Evolutionary conservation across 176 grass and related monocot species (phyloP).

Genomic region (Hsuehochloa calcarea): DNA sequence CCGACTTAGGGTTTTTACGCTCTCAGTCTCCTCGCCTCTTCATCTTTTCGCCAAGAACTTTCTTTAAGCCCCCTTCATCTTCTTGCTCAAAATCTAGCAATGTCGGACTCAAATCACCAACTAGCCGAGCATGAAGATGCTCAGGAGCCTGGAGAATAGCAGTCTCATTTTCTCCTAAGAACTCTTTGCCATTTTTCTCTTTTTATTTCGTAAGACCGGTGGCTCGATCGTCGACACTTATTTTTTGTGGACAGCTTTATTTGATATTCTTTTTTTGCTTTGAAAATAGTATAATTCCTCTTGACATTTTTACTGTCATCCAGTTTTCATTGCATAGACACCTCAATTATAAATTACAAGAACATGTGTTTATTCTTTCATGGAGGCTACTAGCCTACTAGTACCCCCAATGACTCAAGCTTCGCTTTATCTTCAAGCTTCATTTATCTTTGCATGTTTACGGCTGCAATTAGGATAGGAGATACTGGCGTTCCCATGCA

Average conservation of each 20-base stretch:
- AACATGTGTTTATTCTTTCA: not conserved
- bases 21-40: too few relatives aligned
- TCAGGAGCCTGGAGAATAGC: too few relatives aligned
- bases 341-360: not conserved
- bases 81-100: too few relatives aligned
- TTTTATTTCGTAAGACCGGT: too few relatives aligned
- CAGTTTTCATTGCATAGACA: not conserved
- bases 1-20: too few relatives aligned
- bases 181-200: too few relatives aligned
- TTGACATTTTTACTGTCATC: not conserved
- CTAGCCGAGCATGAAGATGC: too few relatives aligned
- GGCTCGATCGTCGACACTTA: too few relatives aligned
- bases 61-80: too few relatives aligned
- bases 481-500: conserved; percentile 61
- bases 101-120: too few relatives aligned
- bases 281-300: not conserved
- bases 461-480: conserved; percentile 37
- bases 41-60: too few relatives aligned
- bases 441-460: conserved; percentile 4
- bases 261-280: not conserved
- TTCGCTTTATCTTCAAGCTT: not conserved
- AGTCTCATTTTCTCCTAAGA: too few relatives aligned
- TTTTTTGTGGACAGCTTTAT: not conserved
- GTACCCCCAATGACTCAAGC: not conserved
- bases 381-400: not conserved